These are phyloP conservation scores for Fusarium sororula DNA, from an alignment of 2,329 filamentous ascomycete species.

Conservation along the genomic window DNA sequence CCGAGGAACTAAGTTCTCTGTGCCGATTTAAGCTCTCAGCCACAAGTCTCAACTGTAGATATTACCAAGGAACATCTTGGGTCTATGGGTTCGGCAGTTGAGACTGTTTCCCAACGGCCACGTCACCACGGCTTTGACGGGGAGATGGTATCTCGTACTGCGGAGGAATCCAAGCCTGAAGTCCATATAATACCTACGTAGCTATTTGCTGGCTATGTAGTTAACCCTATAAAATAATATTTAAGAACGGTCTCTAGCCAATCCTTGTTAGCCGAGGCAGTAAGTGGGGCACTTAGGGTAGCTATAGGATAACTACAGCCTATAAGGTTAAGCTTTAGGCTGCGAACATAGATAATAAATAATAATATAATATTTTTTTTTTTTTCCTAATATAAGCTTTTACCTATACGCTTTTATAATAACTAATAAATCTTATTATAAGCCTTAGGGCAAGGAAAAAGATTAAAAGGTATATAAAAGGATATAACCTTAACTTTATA, in stretches of 20 bases:
- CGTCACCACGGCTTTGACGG: neutral
- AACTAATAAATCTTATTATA: too few species aligned
- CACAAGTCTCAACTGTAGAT: neutral
- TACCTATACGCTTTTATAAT: too few species aligned
- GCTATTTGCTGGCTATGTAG: neutral
- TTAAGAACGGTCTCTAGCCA: neutral
- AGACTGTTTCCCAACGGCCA: neutral
- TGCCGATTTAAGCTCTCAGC: neutral
- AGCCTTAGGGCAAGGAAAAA: too few species aligned
- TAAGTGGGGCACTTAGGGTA: neutral
- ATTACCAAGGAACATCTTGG: neutral
- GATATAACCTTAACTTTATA: too few species aligned
- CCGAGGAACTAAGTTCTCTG: neutral
- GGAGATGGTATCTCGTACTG: accelerated
- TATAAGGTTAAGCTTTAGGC: too few species aligned
- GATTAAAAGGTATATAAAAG: too few species aligned
- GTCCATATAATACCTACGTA: neutral
- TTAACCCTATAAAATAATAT: neutral
- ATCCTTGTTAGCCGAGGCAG: neutral
- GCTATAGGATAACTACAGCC: too few species aligned
- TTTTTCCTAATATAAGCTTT: too few species aligned
- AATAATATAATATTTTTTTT: too few species aligned
- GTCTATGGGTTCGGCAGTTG: neutral
- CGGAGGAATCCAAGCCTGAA: neutral
- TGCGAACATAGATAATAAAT: too few species aligned